Conservation (phyloP, 1,284 basidiomycete genomes). For the Ustilago loliicola region DNA sequence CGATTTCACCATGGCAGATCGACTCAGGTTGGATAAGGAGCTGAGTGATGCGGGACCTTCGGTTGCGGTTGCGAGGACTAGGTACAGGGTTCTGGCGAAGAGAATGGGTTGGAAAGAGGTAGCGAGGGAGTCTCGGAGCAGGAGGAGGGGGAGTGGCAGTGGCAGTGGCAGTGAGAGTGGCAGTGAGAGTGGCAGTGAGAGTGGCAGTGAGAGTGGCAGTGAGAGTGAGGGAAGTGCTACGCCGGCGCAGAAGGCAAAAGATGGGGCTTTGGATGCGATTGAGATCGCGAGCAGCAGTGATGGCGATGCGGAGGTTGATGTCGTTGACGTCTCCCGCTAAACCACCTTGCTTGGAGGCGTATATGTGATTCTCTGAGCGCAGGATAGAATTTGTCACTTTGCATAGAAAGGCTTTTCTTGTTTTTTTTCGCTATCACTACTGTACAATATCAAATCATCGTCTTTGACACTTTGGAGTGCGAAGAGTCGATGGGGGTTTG, state of each 20-base stretch:
- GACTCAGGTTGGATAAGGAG: constrained; percentile 11
- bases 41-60: not conserved
- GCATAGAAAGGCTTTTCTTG: not conserved
- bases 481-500: not conserved
- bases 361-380: not conserved
- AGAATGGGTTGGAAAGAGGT: constrained; percentile 25
- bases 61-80: not conserved
- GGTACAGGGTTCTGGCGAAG: constrained; percentile 20
- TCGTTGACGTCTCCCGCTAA: constrained; percentile 28
- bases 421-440: not conserved
- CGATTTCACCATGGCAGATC: constrained; percentile 16
- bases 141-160: not conserved
- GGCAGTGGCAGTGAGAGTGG: not conserved
- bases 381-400: not conserved
- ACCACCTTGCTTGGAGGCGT: too few species aligned
- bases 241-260: not conserved
- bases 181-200: not conserved
- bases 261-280: not conserved
- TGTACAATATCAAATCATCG: constrained; percentile 26
- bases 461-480: not conserved
- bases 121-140: constrained; percentile 2
- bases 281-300: constrained; percentile 2
- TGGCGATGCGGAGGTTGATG: constrained; percentile 28
- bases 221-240: not conserved
- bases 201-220: not conserved